phyloP scores from a whole-genome alignment of 805 yeast species.

The Komagataella pastoris region DNA sequence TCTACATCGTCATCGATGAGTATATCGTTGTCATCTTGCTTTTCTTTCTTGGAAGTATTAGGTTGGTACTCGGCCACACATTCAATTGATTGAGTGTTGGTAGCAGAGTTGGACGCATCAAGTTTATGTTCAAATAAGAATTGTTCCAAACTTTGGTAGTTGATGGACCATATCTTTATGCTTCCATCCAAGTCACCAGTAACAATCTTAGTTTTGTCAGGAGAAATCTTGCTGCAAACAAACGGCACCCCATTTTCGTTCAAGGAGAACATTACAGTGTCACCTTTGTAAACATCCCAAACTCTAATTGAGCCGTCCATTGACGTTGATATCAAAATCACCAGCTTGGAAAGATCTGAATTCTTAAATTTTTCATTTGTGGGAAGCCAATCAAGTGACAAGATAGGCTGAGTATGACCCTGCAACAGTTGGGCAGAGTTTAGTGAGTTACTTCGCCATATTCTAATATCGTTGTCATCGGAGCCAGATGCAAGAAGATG shows the following conservation, averaged over 20 bases:
- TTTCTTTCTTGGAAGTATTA: neutral
- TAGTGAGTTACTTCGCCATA: conserved; percentile 61
- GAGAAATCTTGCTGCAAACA: conserved; percentile 37
- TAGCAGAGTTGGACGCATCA: neutral
- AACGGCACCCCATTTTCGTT: conserved; percentile 39
- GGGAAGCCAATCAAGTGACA: conserved; percentile 43
- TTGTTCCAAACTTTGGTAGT: neutral
- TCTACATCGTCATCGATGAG: neutral
- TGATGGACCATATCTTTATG: conserved; percentile 30
- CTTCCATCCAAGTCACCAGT: conserved; percentile 57
- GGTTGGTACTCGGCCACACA: neutral
- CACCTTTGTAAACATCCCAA: conserved; percentile 47
- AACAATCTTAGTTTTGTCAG: conserved; percentile 33
- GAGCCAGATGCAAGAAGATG: conserved; percentile 61
- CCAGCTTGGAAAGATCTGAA: neutral
- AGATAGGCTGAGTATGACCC: conserved; percentile 48
- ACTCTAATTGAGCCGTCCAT: conserved; percentile 59
- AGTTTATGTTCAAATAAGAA: neutral
- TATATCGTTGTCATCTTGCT: neutral
- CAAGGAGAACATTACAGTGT: conserved; percentile 20
- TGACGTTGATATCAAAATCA: conserved; percentile 31
- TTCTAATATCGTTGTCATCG: conserved; percentile 59
- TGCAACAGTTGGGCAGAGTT: conserved; percentile 32
- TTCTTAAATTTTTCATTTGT: neutral
- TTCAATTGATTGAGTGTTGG: neutral